These are phyloP conservation scores for Xylariaceae sp. DNA, from an alignment of 2,329 filamentous ascomycete genomes.

Conservation along the genomic window DNA sequence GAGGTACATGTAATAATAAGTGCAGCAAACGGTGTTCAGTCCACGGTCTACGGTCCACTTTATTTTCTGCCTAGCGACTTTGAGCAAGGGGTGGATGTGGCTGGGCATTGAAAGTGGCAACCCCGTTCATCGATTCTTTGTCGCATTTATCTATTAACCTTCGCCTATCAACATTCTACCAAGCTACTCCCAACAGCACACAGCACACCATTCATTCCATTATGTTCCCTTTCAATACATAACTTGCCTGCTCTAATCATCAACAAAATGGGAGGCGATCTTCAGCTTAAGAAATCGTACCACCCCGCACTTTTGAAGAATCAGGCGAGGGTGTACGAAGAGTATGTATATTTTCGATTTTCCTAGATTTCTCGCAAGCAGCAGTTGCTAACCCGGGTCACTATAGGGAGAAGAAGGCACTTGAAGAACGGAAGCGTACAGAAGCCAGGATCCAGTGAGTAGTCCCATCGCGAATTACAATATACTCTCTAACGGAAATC, in stretches of 20 bases:
- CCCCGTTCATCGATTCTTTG: neutral
- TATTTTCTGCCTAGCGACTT: too few relatives aligned
- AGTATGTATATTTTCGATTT: constrained; percentile 39
- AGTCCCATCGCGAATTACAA: too few relatives aligned
- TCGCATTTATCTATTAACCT: neutral
- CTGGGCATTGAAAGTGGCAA: constrained; percentile 19
- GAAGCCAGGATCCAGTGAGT: constrained; percentile 54
- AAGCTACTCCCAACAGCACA: neutral
- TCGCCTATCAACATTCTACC: neutral
- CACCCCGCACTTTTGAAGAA: constrained; percentile 90
- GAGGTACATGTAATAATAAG: too few relatives aligned
- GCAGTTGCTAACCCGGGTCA: neutral
- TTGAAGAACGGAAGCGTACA: constrained; percentile 80
- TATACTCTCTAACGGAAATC: constrained; percentile 57
- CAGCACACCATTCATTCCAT: neutral
- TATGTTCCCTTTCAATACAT: neutral
- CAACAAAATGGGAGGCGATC: constrained; percentile 81
- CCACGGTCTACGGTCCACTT: too few relatives aligned
- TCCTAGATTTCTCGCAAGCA: neutral
- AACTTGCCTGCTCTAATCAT: constrained; percentile 1
- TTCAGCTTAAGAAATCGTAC: constrained; percentile 95
- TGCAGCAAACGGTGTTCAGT: too few relatives aligned
- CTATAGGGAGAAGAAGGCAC: constrained; percentile 73
- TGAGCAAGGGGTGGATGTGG: too few relatives aligned
- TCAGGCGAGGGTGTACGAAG: constrained; percentile 85